Conservation (phyloP, 768 basidiomycete species). For the Cystobasidium onofrii region DNA sequence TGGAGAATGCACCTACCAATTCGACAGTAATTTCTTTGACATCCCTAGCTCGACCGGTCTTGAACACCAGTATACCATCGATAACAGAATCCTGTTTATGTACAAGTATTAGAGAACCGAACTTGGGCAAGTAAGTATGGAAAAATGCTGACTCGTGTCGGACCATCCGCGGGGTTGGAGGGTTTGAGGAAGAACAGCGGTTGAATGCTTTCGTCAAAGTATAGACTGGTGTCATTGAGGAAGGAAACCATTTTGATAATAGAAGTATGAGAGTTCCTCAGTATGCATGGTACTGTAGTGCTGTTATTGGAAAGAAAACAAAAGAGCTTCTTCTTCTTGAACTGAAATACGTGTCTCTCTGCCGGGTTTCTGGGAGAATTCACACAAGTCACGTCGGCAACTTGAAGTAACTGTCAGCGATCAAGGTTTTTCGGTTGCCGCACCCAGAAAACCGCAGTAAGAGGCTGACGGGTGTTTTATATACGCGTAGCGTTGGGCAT, state of each 20-base stretch:
- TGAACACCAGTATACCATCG: neutral
- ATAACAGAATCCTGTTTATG: neutral
- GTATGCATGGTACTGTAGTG: neutral
- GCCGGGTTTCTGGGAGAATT: too few species aligned
- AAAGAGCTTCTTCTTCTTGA: neutral
- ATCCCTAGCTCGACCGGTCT: conserved; percentile 11
- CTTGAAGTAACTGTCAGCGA: too few species aligned
- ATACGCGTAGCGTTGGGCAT: too few species aligned
- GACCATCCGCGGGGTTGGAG: conserved; percentile 13
- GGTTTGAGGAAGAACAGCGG: conserved; percentile 18
- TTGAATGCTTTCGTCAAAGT: conserved; percentile 14
- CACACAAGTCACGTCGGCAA: too few species aligned
- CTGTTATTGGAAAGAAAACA: neutral
- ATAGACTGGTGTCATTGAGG: neutral
- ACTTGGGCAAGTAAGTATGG: too few species aligned
- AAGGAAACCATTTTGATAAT: conserved; percentile 8
- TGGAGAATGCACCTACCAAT: neutral
- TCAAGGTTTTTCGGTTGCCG: too few species aligned
- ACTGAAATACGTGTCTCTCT: neutral
- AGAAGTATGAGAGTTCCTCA: neutral
- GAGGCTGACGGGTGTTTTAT: too few species aligned
- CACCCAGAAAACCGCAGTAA: too few species aligned
- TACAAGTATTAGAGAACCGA: too few species aligned
- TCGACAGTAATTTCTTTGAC: conserved; percentile 11
- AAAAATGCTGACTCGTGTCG: conserved; percentile 9